Conservation (phyloP, 1,284 basidiomycete species). For the Ustilago cynodontis region DNA sequence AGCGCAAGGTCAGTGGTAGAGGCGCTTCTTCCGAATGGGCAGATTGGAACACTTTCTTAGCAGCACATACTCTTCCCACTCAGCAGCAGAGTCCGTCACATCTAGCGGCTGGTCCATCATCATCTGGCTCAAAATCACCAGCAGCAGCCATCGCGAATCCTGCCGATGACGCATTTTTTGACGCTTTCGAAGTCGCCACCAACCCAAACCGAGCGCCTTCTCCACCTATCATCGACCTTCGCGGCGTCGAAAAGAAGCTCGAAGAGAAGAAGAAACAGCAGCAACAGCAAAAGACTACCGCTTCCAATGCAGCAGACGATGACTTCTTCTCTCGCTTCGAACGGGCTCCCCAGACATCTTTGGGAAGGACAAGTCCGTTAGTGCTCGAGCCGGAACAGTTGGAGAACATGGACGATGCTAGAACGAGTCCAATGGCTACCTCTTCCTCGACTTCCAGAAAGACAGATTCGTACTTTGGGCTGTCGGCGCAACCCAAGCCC, state of each 20-base stretch:
- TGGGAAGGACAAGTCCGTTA: slow-evolving; percentile 40
- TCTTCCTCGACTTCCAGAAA: slow-evolving; percentile 12
- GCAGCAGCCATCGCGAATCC: slow-evolving; percentile 17
- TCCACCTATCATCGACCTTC: slow-evolving; percentile 65
- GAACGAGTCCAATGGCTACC: slow-evolving; percentile 43
- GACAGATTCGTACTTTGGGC: slow-evolving; percentile 43
- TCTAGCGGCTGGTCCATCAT: slow-evolving; percentile 4
- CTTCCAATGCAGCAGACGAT: slow-evolving; percentile 30
- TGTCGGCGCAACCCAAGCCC: slow-evolving; percentile 31
- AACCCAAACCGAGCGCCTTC: slow-evolving; percentile 47
- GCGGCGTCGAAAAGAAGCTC: slow-evolving; percentile 61
- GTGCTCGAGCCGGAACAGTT: slow-evolving; percentile 52
- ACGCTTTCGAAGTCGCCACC: slow-evolving; percentile 49
- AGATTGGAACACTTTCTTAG: slow-evolving; percentile 44
- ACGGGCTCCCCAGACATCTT: slow-evolving; percentile 34
- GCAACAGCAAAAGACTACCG: slow-evolving; percentile 9
- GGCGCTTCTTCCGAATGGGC: slow-evolving; percentile 46
- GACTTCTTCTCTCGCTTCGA: slow-evolving; percentile 59
- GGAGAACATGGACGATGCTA: slow-evolving; percentile 57
- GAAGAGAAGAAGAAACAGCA: slow-evolving; percentile 39
- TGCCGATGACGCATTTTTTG: slow-evolving; percentile 56
- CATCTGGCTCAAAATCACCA: neutral
- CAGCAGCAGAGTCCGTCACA: slow-evolving; percentile 15
- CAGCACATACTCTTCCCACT: slow-evolving; percentile 35
- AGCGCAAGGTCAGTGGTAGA: slow-evolving; percentile 27